Conservation (phyloP, 345 rosid genomes). For the Citrus maxima region DNA sequence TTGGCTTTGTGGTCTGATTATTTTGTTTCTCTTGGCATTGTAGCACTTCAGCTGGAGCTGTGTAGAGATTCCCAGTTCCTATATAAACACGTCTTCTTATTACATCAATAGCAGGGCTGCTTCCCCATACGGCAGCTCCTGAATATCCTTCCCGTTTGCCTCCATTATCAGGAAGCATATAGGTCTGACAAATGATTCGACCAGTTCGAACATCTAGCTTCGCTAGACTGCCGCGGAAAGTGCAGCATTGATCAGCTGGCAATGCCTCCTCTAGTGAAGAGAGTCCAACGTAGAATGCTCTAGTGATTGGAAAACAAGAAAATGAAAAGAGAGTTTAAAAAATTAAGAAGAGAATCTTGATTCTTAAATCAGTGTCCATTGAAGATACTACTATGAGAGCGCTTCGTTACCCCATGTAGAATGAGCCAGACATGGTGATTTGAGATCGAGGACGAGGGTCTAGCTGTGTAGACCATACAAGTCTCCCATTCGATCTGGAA, state of each 20-base stretch:
- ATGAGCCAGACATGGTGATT: constrained; percentile 45
- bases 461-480: constrained; percentile 36
- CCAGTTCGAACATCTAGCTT: constrained; percentile 25
- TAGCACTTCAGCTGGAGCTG: constrained; percentile 31
- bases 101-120: constrained; percentile 45
- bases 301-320: not conserved
- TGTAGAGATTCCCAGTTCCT: constrained; percentile 42
- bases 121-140: constrained; percentile 47
- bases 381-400: no score
- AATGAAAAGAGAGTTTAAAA: not conserved
- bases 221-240: constrained; percentile 38
- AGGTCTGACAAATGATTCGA: constrained; percentile 25
- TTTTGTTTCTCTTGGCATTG: constrained; percentile 38
- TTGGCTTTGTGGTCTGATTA: constrained; percentile 35
- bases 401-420: constrained; percentile 28
- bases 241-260: constrained; percentile 33
- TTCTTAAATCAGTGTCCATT: no score
- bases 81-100: constrained; percentile 32
- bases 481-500: constrained; percentile 26
- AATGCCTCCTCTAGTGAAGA: constrained; percentile 35
- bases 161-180: constrained; percentile 41
- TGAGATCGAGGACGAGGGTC: constrained; percentile 29
- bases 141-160: constrained; percentile 39
- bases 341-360: not conserved
- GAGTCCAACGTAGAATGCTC: constrained; percentile 27